Evolutionary conservation across 352 stramenopile genomes (phyloP), one percentile per base, ranked within the genome.

Genomic region (Blastocystis sp.): DNA sequence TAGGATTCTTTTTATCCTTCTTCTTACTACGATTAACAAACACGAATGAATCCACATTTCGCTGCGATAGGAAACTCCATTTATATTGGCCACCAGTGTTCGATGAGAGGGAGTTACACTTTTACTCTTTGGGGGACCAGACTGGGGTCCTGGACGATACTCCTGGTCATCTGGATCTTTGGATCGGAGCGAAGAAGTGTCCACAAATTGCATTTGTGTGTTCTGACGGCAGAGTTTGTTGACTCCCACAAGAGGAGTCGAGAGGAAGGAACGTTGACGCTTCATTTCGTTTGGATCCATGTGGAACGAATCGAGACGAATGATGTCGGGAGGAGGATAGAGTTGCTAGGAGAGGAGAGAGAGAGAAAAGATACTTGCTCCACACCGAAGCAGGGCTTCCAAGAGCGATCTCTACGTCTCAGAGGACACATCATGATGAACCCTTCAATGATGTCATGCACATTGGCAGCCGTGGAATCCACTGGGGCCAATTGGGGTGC

Each of bases 1-100:
- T 61, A 11, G 77, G 77, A 37, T 84, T 39, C 37, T 68, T 66
- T 26, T 84, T 84, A 34, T 84, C 73, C 50, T 84, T 84, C 26
- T 84, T 84, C 2, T 43, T 26, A 34, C 73, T 84, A 84, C 56
- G 13, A 1, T 84, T 55, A 39, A 37, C 18, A 23, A 5, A 9
- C 15, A 5, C 5, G 9, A 2, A 2, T 43, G 29, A 9, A 66
- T 9, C n/a, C 73, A 84, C 73, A 84, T 84, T 29, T 84, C 73
- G 11, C 47, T 69, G 29, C 23, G 9, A 26, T 84, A 84, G 50
- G 59, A 47, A 29, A 84, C 73, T 20, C 73, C 73, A 43, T 84
- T 47, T 7, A 84, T 41, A 20, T 84, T 18, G 8, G 73, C 73
- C 15, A 26, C 34, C 50, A 84, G 50, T 20, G 62, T 66, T 15